Base-by-base conservation (phyloP, 164 flowering plant genomes). In the Kalanchoe fedtschenkoi region DNA sequence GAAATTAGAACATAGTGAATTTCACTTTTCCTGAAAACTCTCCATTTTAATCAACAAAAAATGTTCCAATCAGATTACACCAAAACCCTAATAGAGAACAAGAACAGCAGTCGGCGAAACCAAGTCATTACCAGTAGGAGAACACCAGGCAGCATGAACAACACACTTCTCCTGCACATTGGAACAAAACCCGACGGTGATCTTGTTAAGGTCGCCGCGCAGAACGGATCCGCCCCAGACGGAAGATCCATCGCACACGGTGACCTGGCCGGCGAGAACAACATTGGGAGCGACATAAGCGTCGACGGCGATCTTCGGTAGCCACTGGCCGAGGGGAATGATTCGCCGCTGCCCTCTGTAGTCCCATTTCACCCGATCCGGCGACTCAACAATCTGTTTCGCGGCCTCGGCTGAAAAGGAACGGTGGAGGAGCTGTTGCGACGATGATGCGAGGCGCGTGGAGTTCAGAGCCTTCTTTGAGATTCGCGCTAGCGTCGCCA, bases 261-360 rank as follows among this genome's bases (percentile, higher is more conserved):
- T 77, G 56, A 95, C 99, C 74, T 91, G 99, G 5, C 99, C 97
- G 38, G 99, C 97, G 0, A 95, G 77, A 19, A 95, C 97, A 2
- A 95, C 99, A 66, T 95, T 91, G 4, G 99, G 96, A 0, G 97
- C 99, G 11, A 95, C 99, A 58, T 83, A 95, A 1, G 97, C 99
- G 34, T 95, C 99, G 53, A 95, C 97, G 22, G 99, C 96, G 35
- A 95, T 66, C 76, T 87, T 87, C 19, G 99, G 99, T 42, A 76
- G 62, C 99, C 99, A 95, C 71, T 91, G 99, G 0, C 97, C 99
- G 34, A 95, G 62, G 0, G 99, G 97, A 17, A 95, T 88, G 57
- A 87, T 76, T 78, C 63, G 64, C 46, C 97, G 70, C 74, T 95
- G 99, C 0, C 95, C 99, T 71, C 99, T 73, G 77, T 95, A 91